Evolutionary conservation across 306 rosid genomes (phyloP), one percentile per base, ranked within the genome.

Genomic region (Arachis stenosperma): DNA sequence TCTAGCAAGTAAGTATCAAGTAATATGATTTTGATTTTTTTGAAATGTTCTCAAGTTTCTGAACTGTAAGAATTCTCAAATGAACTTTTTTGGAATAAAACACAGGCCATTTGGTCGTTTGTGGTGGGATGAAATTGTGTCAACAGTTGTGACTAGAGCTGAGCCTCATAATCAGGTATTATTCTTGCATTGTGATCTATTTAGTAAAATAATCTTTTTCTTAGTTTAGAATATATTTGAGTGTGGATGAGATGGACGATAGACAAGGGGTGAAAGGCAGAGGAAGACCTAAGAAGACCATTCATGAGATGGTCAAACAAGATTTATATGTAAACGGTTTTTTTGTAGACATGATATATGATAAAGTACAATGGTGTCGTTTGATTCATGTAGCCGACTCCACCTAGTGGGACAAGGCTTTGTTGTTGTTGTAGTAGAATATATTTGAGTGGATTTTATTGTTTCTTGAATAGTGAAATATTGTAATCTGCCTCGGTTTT

Each of bases 61-160:
- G 66, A 13, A 12, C n/a, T 33, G 5, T 50, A 61, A 42, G 39
- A 9, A 3, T 36, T 69, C 63, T 60, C 63, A 6, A 74, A 69
- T 10, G 46, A 8, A 8, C 27, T 56, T 10, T 10, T 57, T 39
- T 48, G 8, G 2, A 41, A 29, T 0, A 22, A 58, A 41, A 43
- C 9, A 36, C 73, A 81, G 85, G 71, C 85, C 85, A n/a, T 82
- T 82, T 52, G 83, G 83, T 42, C 83, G 86, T 42, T 55, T 82
- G 5, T 82, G 86, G 86, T 82, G 86, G 86, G 86, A 82, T 27
- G 86, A 82, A 51, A 82, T 65, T 74, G 83, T 82, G 43, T 1
- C 80, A 37, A 82, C 86, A 9, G 86, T 82, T 55, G 86, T 78
- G 40, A 70, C 78, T 33, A 78, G 83, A 67, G 80, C 86, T 3